Evolutionary conservation across 805 yeast genomes (phyloP).

Genomic region (Candida tibetensis): DNA sequence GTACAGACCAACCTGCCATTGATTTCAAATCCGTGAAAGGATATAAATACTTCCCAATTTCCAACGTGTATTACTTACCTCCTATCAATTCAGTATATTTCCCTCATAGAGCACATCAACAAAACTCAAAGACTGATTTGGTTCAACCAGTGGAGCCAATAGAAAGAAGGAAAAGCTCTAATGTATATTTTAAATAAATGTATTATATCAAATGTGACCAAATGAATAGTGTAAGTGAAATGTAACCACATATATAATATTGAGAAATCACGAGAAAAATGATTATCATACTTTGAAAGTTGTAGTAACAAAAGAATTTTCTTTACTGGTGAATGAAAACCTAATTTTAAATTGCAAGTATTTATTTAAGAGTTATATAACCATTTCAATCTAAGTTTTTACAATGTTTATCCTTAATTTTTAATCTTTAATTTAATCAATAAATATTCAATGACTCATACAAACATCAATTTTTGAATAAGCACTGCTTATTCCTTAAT

Average conservation of each 20-base stretch:
- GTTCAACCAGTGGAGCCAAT: slow-evolving; percentile 5
- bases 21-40: slow-evolving; percentile 11
- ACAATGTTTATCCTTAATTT: neutral
- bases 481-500: slow-evolving; percentile 58
- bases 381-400: too few relatives aligned
- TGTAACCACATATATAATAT: too few relatives aligned
- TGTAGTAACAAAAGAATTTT: too few relatives aligned
- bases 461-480: neutral
- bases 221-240: too few relatives aligned
- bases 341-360: too few relatives aligned
- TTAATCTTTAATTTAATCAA: neutral
- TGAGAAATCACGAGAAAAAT: too few relatives aligned
- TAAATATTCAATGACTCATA: neutral
- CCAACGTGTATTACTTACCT: slow-evolving; percentile 49
- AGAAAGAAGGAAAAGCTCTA: slow-evolving; percentile 14
- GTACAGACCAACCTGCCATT: slow-evolving; percentile 4
- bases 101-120: slow-evolving; percentile 53
- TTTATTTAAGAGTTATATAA: too few relatives aligned
- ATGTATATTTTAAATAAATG: slow-evolving; percentile 14
- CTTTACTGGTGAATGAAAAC: too few relatives aligned
- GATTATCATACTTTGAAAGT: too few relatives aligned
- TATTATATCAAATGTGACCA: too few relatives aligned
- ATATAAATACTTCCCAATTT: slow-evolving; percentile 53
- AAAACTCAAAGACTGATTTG: slow-evolving; percentile 6
- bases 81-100: slow-evolving; percentile 56